Conservation (phyloP, 768 basidiomycete genomes). For the Trametes cinnabarina region DNA sequence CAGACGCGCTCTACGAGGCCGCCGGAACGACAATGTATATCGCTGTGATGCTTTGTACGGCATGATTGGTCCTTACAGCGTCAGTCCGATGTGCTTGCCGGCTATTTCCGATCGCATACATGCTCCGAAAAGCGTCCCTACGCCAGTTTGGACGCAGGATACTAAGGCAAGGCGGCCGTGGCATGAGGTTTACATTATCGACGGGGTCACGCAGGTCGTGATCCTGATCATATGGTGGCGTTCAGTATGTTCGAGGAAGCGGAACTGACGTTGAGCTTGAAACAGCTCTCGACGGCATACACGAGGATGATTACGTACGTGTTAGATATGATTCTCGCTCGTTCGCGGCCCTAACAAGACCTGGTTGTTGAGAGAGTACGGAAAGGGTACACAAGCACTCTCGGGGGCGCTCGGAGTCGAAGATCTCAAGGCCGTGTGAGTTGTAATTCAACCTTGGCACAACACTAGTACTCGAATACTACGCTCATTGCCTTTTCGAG, state of each 20-base stretch:
- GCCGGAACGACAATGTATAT: neutral
- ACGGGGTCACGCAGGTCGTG: neutral
- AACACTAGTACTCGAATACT: no score
- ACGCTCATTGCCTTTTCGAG: neutral
- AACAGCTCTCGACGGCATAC: neutral
- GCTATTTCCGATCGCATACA: neutral
- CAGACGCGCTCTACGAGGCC: no score
- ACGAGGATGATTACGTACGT: neutral
- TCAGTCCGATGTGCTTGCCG: neutral
- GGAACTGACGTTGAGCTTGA: conserved; percentile 2
- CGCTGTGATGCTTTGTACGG: conserved; percentile 1
- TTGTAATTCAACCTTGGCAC: neutral
- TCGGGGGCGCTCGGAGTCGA: neutral
- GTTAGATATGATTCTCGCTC: neutral
- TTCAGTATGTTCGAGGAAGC: conserved; percentile 3
- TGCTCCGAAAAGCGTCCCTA: neutral
- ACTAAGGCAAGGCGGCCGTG: neutral
- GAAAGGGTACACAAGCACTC: neutral
- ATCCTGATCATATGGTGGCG: neutral
- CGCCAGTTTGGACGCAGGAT: neutral
- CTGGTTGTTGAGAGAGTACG: neutral
- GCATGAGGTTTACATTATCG: conserved; percentile 3
- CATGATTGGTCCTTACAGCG: neutral
- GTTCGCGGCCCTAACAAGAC: neutral
- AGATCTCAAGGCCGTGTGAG: neutral